These are phyloP conservation scores for Schizochytrium sp. DNA, from an alignment of 108 stramenopile genomes.

Conservation along the genomic window DNA sequence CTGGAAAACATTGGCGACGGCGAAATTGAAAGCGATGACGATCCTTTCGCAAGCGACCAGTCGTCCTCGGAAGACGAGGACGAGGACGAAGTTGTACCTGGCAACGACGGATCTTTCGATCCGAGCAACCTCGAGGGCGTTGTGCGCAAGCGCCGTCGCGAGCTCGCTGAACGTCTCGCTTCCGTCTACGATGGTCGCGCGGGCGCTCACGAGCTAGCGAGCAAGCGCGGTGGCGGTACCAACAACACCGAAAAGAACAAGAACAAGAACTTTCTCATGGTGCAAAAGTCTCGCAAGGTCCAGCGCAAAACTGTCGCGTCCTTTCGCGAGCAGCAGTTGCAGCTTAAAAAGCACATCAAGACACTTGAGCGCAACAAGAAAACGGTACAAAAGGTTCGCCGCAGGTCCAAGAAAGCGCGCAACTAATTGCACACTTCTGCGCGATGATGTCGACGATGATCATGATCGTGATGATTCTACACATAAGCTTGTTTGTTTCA, in stretches of 20 bases:
- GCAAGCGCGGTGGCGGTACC: slow-evolving; percentile 65
- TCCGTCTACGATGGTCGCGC: slow-evolving; percentile 1
- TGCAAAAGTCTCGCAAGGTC: slow-evolving; percentile 2
- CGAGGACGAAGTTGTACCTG: slow-evolving; percentile 49
- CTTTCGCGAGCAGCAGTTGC: slow-evolving; percentile 16
- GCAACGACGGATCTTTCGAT: slow-evolving; percentile 7
- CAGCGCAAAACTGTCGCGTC: not conserved
- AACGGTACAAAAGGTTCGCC: not conserved
- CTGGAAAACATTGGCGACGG: slow-evolving; percentile 29
- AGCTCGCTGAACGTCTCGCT: not conserved
- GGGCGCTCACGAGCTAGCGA: not conserved
- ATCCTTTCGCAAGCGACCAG: slow-evolving; percentile 27
- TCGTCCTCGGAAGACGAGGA: slow-evolving; percentile 53
- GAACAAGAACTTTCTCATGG: slow-evolving; percentile 81
- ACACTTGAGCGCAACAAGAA: not conserved
- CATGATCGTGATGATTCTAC: not conserved
- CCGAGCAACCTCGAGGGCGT: slow-evolving; percentile 7
- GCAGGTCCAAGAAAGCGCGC: not conserved
- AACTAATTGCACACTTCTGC: not conserved
- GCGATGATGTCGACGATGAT: not conserved
- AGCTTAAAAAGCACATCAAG: slow-evolving; percentile 11
- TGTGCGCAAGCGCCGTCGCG: slow-evolving; percentile 9
- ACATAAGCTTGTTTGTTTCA: not conserved
- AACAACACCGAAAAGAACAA: slow-evolving; percentile 81
- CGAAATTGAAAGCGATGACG: not conserved